phyloP scores from a whole-genome alignment of 805 yeast species.

The Suhomyces canberraensis region DNA sequence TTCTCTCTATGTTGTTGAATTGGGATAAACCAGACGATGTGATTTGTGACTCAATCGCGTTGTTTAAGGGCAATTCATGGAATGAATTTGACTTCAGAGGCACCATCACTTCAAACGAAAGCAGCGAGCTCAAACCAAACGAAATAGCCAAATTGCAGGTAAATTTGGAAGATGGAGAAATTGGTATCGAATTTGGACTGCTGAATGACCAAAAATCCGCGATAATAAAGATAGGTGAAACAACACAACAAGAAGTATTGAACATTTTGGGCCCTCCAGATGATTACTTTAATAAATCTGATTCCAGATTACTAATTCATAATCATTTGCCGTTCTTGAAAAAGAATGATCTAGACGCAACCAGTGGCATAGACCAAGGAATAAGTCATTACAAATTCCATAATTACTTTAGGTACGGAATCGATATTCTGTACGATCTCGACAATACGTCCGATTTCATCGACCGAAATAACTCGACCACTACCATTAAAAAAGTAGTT shows the following conservation, averaged over 20 bases:
- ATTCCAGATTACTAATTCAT: constrained; percentile 42
- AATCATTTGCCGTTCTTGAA: constrained; percentile 18
- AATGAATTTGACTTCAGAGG: constrained; percentile 11
- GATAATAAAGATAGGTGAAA: constrained; percentile 33
- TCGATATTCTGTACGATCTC: constrained; percentile 51
- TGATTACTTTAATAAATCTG: constrained; percentile 46
- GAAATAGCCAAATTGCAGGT: constrained; percentile 13
- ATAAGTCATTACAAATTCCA: constrained; percentile 41
- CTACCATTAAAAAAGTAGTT: constrained; percentile 41
- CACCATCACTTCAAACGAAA: neutral
- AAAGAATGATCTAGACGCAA: neutral
- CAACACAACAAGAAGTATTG: constrained; percentile 49
- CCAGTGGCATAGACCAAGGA: constrained; percentile 4
- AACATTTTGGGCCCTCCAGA: constrained; percentile 55
- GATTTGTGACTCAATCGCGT: constrained; percentile 35
- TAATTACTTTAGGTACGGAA: constrained; percentile 53
- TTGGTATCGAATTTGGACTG: constrained; percentile 17
- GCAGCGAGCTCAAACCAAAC: neutral
- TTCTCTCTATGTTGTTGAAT: constrained; percentile 27
- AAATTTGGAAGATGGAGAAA: constrained; percentile 19
- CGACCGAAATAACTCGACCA: constrained; percentile 11
- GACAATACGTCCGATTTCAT: constrained; percentile 10
- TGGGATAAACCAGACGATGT: constrained; percentile 33
- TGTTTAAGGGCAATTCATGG: constrained; percentile 40
- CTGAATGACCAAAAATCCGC: neutral